These are phyloP conservation scores for Phaseolus lunatus DNA, from an alignment of 306 rosid genomes.

Conservation along the genomic window DNA sequence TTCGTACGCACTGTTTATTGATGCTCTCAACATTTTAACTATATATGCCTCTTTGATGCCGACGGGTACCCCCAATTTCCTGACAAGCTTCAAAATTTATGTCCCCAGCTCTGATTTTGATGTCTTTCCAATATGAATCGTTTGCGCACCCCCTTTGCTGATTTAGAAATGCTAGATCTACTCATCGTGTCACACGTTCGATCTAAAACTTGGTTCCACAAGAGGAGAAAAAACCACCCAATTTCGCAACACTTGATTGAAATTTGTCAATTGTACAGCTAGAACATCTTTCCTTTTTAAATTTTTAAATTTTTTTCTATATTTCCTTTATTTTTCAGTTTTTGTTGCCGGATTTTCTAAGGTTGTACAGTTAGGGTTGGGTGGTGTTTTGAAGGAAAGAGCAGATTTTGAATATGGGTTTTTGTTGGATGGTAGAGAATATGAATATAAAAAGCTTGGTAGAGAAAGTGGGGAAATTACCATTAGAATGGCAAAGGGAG, in stretches of 20 bases:
- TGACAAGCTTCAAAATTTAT: slow-evolving; percentile 43
- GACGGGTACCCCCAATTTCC: slow-evolving; percentile 44
- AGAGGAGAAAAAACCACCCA: too few species aligned
- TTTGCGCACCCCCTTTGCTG: slow-evolving; percentile 32
- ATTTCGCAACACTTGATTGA: too few species aligned
- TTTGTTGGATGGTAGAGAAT: slow-evolving; percentile 4
- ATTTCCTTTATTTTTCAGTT: slow-evolving; percentile 1
- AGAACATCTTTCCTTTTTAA: too few species aligned
- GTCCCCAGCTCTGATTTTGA: slow-evolving; percentile 44
- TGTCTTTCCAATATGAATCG: slow-evolving; percentile 52
- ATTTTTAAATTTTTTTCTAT: too few species aligned
- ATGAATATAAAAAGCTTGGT: not conserved
- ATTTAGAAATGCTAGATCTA: too few species aligned
- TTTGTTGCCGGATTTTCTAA: slow-evolving; percentile 27
- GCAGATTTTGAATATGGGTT: slow-evolving; percentile 37
- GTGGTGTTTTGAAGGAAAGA: slow-evolving; percentile 36
- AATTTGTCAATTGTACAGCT: too few species aligned
- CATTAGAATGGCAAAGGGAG: slow-evolving; percentile 69
- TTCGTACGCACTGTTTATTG: not conserved
- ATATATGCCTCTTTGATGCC: not conserved
- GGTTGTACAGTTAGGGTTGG: slow-evolving; percentile 48
- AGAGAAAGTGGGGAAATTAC: slow-evolving; percentile 69
- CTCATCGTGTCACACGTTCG: too few species aligned
- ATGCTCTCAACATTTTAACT: not conserved
- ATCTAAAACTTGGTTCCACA: too few species aligned